Conservation (phyloP, 306 rosid genomes). For the Myrica gale region DNA sequence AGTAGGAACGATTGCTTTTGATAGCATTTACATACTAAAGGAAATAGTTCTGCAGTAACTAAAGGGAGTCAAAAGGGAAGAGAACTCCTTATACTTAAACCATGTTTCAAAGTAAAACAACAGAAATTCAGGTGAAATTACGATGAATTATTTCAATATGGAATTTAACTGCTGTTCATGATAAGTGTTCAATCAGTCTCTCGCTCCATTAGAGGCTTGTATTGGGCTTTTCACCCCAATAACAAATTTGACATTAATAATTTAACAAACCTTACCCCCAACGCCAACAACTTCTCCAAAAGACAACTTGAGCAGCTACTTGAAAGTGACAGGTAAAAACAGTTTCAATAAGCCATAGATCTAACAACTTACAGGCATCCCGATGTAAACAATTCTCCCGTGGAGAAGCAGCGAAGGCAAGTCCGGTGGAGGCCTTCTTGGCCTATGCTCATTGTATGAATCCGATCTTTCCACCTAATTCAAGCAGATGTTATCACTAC, state of each 20-base stretch:
- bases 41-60: background rate
- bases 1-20: background rate
- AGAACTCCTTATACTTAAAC: background rate
- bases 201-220: background rate
- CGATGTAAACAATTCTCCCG: slow-evolving; percentile 88
- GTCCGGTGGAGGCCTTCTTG: slow-evolving; percentile 85
- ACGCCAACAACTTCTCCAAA: background rate
- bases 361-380: slow-evolving; percentile 88
- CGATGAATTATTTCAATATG: background rate
- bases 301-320: background rate
- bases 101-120: background rate
- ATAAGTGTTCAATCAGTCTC: background rate
- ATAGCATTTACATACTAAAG: background rate
- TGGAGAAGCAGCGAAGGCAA: slow-evolving; percentile 84
- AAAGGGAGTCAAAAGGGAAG: background rate
- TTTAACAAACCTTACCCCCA: background rate
- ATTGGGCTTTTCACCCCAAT: background rate
- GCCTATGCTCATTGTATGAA: slow-evolving; percentile 68
- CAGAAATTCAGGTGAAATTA: background rate
- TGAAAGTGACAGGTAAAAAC: background rate
- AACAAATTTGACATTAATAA: background rate
- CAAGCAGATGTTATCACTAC: slow-evolving; percentile 18
- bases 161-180: background rate
- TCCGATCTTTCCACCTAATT: slow-evolving; percentile 74
- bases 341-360: background rate